Base-by-base conservation (phyloP, 2,329 filamentous ascomycete genomes). In the Penicillium psychrosexuale region DNA sequence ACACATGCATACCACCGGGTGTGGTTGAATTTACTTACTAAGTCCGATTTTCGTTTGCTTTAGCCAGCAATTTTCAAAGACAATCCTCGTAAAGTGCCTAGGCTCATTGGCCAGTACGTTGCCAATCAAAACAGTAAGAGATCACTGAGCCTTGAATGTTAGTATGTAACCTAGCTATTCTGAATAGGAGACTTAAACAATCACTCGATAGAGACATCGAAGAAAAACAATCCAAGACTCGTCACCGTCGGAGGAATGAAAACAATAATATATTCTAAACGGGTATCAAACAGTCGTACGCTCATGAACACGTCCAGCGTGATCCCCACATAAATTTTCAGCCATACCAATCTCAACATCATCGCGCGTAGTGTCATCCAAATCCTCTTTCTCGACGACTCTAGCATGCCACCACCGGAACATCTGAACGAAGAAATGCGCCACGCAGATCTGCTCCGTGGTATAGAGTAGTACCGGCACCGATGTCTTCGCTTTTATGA, bases 151-250 rank as follows among this genome's bases (percentile, higher is more conserved):
- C 63, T 11, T 13, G 6, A n/a, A 19, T 6, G 22, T 24, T 24
- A 4, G 2, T 24, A 24, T 24, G 22, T 24, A 24, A 24, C 22
- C 22, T 24, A 24, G 22, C 22, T 24, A 19, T 30, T 17, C 9
- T 3, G 5, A 11, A 37, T 15, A 37, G 1, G n/a, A 30, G n/a
- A 52, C 11, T 45, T 43, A 5, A 8, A 19, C 34, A 55, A 60
- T 39, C 73, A 78, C 63, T 79, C 80, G 2, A 80, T 65, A 15
- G 72, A 73, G 4, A 77, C 67, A 51, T 73, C 71, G 34, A 28
- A 22, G 22, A 11, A 15, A 45, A 45, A 7, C 2, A 33, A n/a
- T 11, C 8, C 2, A 45, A 22, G 30, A n/a, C 8, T n/a, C 5
- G 12, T n/a, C 5, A 24, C 19, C 19, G 19, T 24, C 9, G 17